Evolutionary conservation across 495 filamentous ascomycete genomes (phyloP).

Genomic region (Paragyromitra xinjiangensis): DNA sequence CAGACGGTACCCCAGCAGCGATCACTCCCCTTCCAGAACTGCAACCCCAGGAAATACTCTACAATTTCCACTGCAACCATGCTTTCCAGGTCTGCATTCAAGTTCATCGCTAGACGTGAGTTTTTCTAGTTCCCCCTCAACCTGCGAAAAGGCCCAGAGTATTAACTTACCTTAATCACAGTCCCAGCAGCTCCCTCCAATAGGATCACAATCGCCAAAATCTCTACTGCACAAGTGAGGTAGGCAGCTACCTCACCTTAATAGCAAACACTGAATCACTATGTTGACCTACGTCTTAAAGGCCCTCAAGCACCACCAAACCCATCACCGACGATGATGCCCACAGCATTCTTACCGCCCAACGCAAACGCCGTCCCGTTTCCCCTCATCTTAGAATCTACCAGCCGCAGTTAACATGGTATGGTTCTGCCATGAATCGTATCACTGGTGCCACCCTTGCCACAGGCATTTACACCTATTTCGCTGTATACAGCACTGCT

Average conservation of each 20-base stretch:
- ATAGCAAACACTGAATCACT: background rate
- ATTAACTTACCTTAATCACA: background rate
- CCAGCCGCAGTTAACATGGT: slow-evolving; percentile 86
- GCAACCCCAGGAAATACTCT: background rate
- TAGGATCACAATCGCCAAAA: background rate
- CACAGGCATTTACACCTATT: slow-evolving; percentile 81
- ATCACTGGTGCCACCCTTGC: slow-evolving; percentile 78
- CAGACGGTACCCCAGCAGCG: background rate
- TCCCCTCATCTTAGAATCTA: slow-evolving; percentile 86
- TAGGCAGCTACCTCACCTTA: background rate
- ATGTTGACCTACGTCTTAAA: slow-evolving; percentile 5
- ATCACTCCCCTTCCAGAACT: background rate
- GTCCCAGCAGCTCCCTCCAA: background rate
- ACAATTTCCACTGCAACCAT: background rate
- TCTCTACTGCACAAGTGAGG: slow-evolving; percentile 1
- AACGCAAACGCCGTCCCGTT: slow-evolving; percentile 84
- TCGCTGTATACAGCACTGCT: slow-evolving; percentile 79
- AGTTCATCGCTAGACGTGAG: background rate
- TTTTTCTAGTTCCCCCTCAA: background rate
- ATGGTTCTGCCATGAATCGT: slow-evolving; percentile 75
- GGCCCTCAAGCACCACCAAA: slow-evolving; percentile 56
- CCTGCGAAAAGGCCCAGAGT: background rate
- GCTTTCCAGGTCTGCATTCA: background rate
- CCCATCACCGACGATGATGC: slow-evolving; percentile 61
- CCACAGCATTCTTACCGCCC: slow-evolving; percentile 75